Evolutionary conservation across 2,329 filamentous ascomycete species (phyloP), one percentile per base, ranked within the genome.

Genomic region (Epichloe brachyelytri): DNA sequence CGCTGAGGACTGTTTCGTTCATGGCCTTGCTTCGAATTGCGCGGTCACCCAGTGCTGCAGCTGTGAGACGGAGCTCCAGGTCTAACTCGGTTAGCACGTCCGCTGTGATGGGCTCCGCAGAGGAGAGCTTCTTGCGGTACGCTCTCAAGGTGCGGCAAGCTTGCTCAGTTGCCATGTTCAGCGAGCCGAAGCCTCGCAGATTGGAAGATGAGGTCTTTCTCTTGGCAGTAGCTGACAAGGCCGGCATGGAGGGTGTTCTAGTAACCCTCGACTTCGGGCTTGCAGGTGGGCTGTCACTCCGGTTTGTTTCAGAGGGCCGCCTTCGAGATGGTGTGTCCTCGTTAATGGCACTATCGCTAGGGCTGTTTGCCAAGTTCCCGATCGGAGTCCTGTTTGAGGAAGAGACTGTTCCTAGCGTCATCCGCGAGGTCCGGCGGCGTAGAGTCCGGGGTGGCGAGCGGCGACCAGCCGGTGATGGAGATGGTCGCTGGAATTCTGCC

Each of bases 401-500:
- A 7, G 63, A 55, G 14, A 62, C 59, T 4, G 63, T 60, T 20
- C 65, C 62, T 2, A 78, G 62, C 39, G 70, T 75, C 49, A 73
- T 72, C 26, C 72, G 67, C 12, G 81, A 83, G 15, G 75, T 72
- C 50, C 77, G 77, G 37, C 77, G 74, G 33, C 73, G 68, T 5
- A 83, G 55, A 0, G 72, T 69, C 51, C 79, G 70, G 2, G 78
- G 74, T 0, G 80, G 79, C 1, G 79, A 82, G 22, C 71, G 71
- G 43, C 75, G 71, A 3, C 77, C 76, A 7, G 65, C 62, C 14
- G 49, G 47, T 8, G 70, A 64, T 8, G 71, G 60, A 0, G 72
- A 70, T 4, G 76, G 70, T 4, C 78, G 70, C 55, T 81, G 79
- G 54, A 95, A 90, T 54, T 90, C 87, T 8, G 88, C 86, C 40